These are phyloP conservation scores for Hevea brasiliensis DNA, from an alignment of 345 rosid genomes.

Conservation along the genomic window DNA sequence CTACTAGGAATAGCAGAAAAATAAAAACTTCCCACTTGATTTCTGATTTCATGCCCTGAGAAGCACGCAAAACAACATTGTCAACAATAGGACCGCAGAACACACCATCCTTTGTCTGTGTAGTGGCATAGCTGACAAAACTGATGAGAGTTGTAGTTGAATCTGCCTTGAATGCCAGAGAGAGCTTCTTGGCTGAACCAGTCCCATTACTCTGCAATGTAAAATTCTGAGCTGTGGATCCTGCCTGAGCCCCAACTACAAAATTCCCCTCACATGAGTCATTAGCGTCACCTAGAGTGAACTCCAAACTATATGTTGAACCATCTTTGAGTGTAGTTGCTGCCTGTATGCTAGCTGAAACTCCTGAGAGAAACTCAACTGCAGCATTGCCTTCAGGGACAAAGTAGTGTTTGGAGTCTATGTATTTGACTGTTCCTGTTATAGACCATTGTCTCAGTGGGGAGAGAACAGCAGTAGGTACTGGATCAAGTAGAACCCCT, in stretches of 20 bases:
- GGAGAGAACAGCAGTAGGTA: slow-evolving; percentile 45
- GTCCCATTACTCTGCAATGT: slow-evolving; percentile 48
- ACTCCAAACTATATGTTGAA: slow-evolving; percentile 45
- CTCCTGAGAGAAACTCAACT: slow-evolving; percentile 46
- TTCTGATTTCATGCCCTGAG: slow-evolving; percentile 30
- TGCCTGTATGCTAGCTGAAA: slow-evolving; percentile 46
- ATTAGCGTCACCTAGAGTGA: slow-evolving; percentile 54
- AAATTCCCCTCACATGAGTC: slow-evolving; percentile 44
- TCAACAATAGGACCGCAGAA: slow-evolving; percentile 63
- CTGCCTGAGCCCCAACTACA: slow-evolving; percentile 45
- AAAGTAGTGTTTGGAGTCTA: slow-evolving; percentile 48
- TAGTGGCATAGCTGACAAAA: slow-evolving; percentile 45
- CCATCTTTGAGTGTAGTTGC: slow-evolving; percentile 37
- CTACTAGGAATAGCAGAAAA: slow-evolving; percentile 29
- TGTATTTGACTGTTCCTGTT: slow-evolving; percentile 52
- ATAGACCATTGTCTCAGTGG: slow-evolving; percentile 50
- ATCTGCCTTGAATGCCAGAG: slow-evolving; percentile 47
- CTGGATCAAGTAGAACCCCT: slow-evolving; percentile 50
- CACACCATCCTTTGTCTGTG: slow-evolving; percentile 48
- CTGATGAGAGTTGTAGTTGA: slow-evolving; percentile 39
- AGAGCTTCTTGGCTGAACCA: slow-evolving; percentile 41
- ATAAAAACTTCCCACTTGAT: slow-evolving; percentile 34
- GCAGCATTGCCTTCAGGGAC: slow-evolving; percentile 66
- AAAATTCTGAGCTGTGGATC: slow-evolving; percentile 40
- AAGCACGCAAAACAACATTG: slow-evolving; percentile 43